A percentile compares a stretch with the other conserved stretches of the same genome.
Evolutionary conservation across 1,139 yeast genomes (phyloP).

Genomic region (Taiozyma onychis): DNA sequence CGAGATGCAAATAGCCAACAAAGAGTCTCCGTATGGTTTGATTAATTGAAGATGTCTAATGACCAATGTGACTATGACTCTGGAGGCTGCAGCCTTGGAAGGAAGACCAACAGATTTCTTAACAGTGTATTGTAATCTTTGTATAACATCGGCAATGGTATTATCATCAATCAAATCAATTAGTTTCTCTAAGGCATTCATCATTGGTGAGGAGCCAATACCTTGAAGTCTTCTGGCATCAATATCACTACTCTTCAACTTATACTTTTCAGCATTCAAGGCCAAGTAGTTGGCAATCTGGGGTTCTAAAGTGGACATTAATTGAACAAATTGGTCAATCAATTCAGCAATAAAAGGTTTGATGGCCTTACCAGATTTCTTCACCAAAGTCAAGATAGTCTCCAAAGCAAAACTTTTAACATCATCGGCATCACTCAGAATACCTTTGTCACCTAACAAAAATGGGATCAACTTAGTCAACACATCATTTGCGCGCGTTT

Average conservation of each 20-base stretch:
- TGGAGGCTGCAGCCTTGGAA: slow-evolving; percentile 84
- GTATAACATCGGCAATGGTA: slow-evolving; percentile 47
- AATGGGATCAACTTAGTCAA: slow-evolving; percentile 69
- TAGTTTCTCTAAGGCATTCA: slow-evolving; percentile 78
- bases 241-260: slow-evolving; percentile 61
- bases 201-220: slow-evolving; percentile 78
- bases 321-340: slow-evolving; percentile 58
- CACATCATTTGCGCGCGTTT: slow-evolving; percentile 43
- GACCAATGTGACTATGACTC: slow-evolving; percentile 61
- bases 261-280: slow-evolving; percentile 84
- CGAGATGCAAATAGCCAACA: slow-evolving; percentile 50
- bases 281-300: slow-evolving; percentile 83
- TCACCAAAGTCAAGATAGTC: slow-evolving; percentile 65
- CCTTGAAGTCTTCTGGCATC: slow-evolving; percentile 75
- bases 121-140: slow-evolving; percentile 38
- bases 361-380: slow-evolving; percentile 53
- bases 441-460: slow-evolving; percentile 70
- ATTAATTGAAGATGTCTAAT: slow-evolving; percentile 49
- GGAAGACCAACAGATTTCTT: slow-evolving; percentile 83
- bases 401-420: slow-evolving; percentile 71
- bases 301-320: slow-evolving; percentile 89
- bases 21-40: slow-evolving; percentile 55
- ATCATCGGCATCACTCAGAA: slow-evolving; percentile 83
- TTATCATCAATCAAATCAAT: slow-evolving; percentile 48
- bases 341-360: slow-evolving; percentile 65